Evolutionary conservation across 1,284 basidiomycete species (phyloP).

Genomic region (Earliella scabrosa): DNA sequence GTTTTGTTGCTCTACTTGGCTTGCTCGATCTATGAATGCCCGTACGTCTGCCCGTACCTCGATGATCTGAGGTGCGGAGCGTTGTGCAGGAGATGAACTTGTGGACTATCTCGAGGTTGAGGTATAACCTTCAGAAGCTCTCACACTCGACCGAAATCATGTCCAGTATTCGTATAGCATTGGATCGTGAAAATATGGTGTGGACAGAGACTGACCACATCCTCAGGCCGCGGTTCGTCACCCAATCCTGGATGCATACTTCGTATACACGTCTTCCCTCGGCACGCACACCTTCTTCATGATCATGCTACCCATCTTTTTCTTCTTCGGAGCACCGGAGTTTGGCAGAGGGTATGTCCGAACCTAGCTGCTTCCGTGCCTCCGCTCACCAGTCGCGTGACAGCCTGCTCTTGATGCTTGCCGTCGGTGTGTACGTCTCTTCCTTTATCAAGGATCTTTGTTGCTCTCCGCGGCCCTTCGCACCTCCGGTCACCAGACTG

Average conservation of each 20-base stretch:
- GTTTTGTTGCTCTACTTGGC: background rate
- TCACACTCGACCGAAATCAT: too few relatives aligned
- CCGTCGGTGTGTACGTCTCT: constrained; percentile 82
- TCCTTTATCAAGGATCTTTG: constrained; percentile 90
- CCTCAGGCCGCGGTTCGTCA: constrained; percentile 49
- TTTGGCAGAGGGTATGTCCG: constrained; percentile 73
- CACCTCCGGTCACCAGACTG: constrained; percentile 88
- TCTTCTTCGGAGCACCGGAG: constrained; percentile 83
- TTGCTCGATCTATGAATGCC: too few relatives aligned
- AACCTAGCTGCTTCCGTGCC: background rate
- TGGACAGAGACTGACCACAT: too few relatives aligned
- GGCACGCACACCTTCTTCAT: constrained; percentile 97
- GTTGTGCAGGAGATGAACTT: too few relatives aligned
- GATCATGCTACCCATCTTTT: constrained; percentile 83
- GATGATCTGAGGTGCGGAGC: too few relatives aligned
- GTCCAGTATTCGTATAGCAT: too few relatives aligned
- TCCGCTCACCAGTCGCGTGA: background rate
- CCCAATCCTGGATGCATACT: constrained; percentile 83
- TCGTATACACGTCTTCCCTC: constrained; percentile 88
- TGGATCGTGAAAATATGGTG: too few relatives aligned
- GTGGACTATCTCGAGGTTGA: too few relatives aligned
- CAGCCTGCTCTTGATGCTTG: constrained; percentile 76
- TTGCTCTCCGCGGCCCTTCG: constrained; percentile 90
- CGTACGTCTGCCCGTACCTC: too few relatives aligned
- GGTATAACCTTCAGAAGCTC: too few relatives aligned